Evolutionary conservation across 768 basidiomycete genomes (phyloP).

Genomic region (Sutorius australiensis): DNA sequence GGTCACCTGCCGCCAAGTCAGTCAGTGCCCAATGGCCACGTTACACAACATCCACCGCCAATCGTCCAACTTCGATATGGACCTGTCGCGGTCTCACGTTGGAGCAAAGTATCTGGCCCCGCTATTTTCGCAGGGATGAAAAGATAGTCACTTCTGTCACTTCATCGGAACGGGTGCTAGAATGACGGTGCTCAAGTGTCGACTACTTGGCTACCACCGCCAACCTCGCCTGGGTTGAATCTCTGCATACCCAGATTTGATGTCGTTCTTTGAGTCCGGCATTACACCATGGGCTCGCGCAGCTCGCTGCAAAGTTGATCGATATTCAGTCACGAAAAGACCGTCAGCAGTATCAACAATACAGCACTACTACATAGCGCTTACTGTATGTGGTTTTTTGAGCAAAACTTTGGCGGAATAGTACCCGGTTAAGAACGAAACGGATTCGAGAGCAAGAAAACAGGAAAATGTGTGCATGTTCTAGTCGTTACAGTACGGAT

Average conservation of each 20-base stretch:
- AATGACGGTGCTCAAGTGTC: conserved; percentile 4
- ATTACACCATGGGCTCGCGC: conserved; percentile 1
- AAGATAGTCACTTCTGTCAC: conserved; percentile 39
- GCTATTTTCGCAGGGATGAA: conserved; percentile 58
- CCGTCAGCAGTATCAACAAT: conserved; percentile 7
- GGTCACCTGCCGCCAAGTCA: conserved; percentile 21
- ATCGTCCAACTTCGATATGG: conserved; percentile 47
- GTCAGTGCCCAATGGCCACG: conserved; percentile 22
- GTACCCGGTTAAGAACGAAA: conserved; percentile 31
- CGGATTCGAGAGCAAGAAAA: conserved; percentile 34
- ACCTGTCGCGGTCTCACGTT: conserved; percentile 56
- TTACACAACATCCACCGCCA: conserved; percentile 16
- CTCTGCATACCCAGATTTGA: conserved; percentile 7
- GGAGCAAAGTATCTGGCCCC: conserved; percentile 76
- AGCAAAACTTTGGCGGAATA: conserved; percentile 26
- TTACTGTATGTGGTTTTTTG: conserved; percentile 19
- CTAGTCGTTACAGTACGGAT: conserved; percentile 63
- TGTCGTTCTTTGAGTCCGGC: conserved; percentile 3
- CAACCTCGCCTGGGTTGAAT: neutral
- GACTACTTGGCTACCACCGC: neutral
- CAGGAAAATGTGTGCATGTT: conserved; percentile 49
- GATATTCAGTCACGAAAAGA: conserved; percentile 3
- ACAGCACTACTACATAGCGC: conserved; percentile 12
- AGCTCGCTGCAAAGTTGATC: neutral
- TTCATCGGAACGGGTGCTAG: conserved; percentile 4